Evolutionary conservation across 1,139 yeast genomes (phyloP).

Genomic region (Debaryomyces sp.): DNA sequence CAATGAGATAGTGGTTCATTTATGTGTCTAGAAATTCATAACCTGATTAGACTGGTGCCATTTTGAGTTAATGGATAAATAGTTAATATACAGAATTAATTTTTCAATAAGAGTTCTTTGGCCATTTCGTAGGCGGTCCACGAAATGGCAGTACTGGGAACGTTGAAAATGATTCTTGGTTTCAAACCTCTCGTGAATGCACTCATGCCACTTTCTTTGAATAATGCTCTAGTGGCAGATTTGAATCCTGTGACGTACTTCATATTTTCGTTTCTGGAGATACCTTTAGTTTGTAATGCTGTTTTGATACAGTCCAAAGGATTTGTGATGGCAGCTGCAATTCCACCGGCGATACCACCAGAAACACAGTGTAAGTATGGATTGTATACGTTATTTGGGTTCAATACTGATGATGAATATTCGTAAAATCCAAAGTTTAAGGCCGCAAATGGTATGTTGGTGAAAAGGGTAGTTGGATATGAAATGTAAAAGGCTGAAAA

Average conservation of each 20-base stretch:
- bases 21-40: conserved; percentile 1
- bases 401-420: conserved; percentile 71
- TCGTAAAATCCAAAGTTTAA: conserved; percentile 94
- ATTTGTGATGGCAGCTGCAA: conserved; percentile 94
- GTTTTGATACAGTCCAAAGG: conserved; percentile 97
- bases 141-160: conserved; percentile 95
- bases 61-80: not conserved
- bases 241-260: conserved; percentile 66
- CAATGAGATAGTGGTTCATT: not conserved
- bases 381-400: conserved; percentile 78
- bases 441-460: conserved; percentile 96
- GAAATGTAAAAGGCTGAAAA: conserved; percentile 83
- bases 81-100: conserved; percentile 11
- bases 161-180: conserved; percentile 90
- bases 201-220: conserved; percentile 60
- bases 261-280: conserved; percentile 52
- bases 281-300: conserved; percentile 76
- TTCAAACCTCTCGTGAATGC: conserved; percentile 86
- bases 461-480: conserved; percentile 90
- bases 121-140: conserved; percentile 99
- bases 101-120: conserved; percentile 58
- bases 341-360: conserved; percentile 96
- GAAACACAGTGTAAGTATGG: conserved; percentile 91
- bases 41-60: not conserved
- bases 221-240: conserved; percentile 73